Conservation (phyloP, 2,329 filamentous ascomycete genomes). For the Aureobasidium sp. region DNA sequence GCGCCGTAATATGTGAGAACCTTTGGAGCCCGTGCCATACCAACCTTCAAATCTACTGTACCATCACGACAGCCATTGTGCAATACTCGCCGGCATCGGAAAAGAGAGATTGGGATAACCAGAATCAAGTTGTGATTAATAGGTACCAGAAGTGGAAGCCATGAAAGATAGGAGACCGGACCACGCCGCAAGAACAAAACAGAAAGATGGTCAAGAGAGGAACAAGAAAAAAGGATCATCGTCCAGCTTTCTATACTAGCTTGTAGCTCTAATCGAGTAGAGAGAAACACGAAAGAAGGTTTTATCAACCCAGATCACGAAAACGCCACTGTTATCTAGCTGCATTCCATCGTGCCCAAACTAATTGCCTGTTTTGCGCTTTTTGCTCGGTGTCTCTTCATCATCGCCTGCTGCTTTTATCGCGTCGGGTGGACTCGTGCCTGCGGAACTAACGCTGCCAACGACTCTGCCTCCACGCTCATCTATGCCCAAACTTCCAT, state of each 20-base stretch:
- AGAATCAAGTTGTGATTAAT: no score
- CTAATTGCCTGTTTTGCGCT: not conserved
- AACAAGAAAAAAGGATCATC: not conserved
- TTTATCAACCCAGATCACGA: not conserved
- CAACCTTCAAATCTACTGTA: no score
- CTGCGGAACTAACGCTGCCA: constrained; percentile 35
- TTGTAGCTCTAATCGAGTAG: not conserved
- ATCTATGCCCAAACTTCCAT: constrained; percentile 5
- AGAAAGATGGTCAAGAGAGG: not conserved
- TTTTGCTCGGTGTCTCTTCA: constrained; percentile 22
- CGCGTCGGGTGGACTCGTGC: constrained; percentile 27
- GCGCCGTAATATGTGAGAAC: no score
- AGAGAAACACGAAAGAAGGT: not conserved
- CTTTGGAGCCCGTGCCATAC: no score
- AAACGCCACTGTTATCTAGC: not conserved
- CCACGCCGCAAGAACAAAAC: not conserved
- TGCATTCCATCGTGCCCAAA: not conserved
- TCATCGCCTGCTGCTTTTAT: constrained; percentile 16
- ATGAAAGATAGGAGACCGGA: no score
- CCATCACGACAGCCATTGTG: no score
- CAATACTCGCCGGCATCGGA: no score
- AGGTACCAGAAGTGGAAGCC: not conserved
- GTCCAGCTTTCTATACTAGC: not conserved
- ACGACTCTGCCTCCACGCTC: constrained; percentile 25
- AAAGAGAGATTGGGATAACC: no score